These are phyloP conservation scores for Tilletia walkeri DNA, from an alignment of 1,284 basidiomycete genomes.

Conservation along the genomic window DNA sequence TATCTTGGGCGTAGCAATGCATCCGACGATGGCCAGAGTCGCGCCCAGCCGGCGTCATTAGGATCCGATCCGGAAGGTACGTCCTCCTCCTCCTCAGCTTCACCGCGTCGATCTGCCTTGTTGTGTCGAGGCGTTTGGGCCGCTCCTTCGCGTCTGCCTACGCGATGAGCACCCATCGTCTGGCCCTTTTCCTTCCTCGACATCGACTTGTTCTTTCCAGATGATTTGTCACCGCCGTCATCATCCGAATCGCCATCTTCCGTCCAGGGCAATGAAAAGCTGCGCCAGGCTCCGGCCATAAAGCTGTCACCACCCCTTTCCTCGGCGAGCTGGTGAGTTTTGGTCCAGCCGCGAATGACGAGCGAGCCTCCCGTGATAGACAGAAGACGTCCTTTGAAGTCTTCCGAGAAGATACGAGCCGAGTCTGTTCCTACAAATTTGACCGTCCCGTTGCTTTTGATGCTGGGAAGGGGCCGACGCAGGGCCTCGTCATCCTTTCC, in stretches of 20 bases:
- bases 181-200: slow-evolving; percentile 25
- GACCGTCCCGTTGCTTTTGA: slow-evolving; percentile 47
- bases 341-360: slow-evolving; percentile 46
- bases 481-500: slow-evolving; percentile 34
- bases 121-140: slow-evolving; percentile 21
- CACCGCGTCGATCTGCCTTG: background rate
- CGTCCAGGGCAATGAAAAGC: slow-evolving; percentile 32
- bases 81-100: background rate
- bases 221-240: slow-evolving; percentile 15
- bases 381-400: slow-evolving; percentile 27
- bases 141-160: slow-evolving; percentile 32
- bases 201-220: background rate
- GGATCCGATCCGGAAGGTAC: background rate
- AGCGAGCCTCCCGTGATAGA: slow-evolving; percentile 45
- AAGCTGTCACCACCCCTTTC: slow-evolving; percentile 27
- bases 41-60: background rate
- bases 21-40: slow-evolving; percentile 35
- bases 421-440: slow-evolving; percentile 46
- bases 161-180: slow-evolving; percentile 28
- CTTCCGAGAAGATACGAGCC: slow-evolving; percentile 53
- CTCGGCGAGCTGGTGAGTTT: slow-evolving; percentile 36
- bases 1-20: slow-evolving; percentile 32
- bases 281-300: slow-evolving; percentile 6
- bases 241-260: slow-evolving; percentile 24
- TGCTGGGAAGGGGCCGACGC: slow-evolving; percentile 36